These are phyloP conservation scores for Rhododendron henanense DNA, from an alignment of 148 eudicot species.

Conservation along the genomic window DNA sequence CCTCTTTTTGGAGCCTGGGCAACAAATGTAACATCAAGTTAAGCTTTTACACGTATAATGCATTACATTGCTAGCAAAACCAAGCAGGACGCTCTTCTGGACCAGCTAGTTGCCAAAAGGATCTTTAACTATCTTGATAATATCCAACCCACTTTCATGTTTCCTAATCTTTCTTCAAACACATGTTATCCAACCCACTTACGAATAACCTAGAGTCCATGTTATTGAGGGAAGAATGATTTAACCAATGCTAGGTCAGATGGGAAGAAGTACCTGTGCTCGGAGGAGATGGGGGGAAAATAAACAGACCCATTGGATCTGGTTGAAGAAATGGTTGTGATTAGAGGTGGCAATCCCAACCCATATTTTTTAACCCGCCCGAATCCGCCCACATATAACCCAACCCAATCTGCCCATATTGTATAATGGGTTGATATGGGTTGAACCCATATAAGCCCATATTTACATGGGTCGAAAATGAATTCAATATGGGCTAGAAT, in stretches of 20 bases:
- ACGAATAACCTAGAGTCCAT: neutral
- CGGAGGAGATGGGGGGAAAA: neutral
- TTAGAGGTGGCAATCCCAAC: too few relatives aligned
- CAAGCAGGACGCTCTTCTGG: neutral
- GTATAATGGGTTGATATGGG: too few relatives aligned
- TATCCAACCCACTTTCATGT: conserved; percentile 1
- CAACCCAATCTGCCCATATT: too few relatives aligned
- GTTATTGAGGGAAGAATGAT: neutral
- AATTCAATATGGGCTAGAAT: too few relatives aligned
- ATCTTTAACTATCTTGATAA: neutral
- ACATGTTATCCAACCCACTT: conserved; percentile 1
- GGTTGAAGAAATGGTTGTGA: neutral
- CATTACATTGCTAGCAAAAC: neutral
- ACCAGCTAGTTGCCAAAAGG: neutral
- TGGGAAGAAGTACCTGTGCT: neutral
- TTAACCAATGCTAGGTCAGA: neutral
- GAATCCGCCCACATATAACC: too few relatives aligned
- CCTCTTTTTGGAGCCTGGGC: conserved; percentile 66
- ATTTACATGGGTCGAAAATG: too few relatives aligned
- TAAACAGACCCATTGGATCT: neutral
- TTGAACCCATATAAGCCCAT: too few relatives aligned
- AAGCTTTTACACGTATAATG: neutral
- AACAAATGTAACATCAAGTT: neutral
- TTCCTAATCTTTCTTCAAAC: neutral
- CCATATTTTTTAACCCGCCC: too few relatives aligned